Evolutionary conservation across 2,329 filamentous ascomycete genomes (phyloP).

Genomic region (Diaporthe destruens): DNA sequence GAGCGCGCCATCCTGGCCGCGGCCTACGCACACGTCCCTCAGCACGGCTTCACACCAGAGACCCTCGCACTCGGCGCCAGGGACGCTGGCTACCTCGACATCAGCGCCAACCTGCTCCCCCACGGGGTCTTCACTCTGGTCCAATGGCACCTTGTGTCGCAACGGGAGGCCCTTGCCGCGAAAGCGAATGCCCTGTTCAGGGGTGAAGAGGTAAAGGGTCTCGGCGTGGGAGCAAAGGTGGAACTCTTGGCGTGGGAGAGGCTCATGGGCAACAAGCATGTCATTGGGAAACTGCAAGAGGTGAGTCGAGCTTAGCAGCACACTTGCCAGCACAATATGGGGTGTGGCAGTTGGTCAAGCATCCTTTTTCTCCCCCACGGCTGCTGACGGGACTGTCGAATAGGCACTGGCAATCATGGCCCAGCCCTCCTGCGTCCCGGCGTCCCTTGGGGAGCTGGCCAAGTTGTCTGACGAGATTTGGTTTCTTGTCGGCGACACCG

Average conservation of each 20-base stretch:
- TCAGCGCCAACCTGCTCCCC: slow-evolving; percentile 85
- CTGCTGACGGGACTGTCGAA: slow-evolving; percentile 22
- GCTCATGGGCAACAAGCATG: slow-evolving; percentile 77
- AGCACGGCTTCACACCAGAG: slow-evolving; percentile 82
- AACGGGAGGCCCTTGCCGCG: slow-evolving; percentile 70
- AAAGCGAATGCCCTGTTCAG: slow-evolving; percentile 56
- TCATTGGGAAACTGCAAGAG: slow-evolving; percentile 88
- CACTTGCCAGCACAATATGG: not conserved
- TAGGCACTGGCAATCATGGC: slow-evolving; percentile 93
- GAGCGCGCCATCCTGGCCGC: slow-evolving; percentile 85
- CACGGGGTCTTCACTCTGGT: slow-evolving; percentile 86
- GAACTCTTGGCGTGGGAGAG: slow-evolving; percentile 81
- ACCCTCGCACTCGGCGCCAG: slow-evolving; percentile 82
- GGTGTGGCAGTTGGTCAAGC: not conserved
- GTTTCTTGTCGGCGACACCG: slow-evolving; percentile 84
- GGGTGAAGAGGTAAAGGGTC: slow-evolving; percentile 48
- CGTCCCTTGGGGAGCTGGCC: slow-evolving; percentile 83
- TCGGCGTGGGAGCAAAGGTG: slow-evolving; percentile 73
- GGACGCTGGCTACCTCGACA: slow-evolving; percentile 88
- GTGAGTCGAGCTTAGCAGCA: slow-evolving; percentile 61
- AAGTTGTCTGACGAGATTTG: slow-evolving; percentile 92
- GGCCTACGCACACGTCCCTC: slow-evolving; percentile 82
- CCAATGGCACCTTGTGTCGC: slow-evolving; percentile 78
- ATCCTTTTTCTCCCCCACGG: not conserved
- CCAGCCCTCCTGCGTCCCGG: slow-evolving; percentile 80